phyloP scores from a whole-genome alignment of 495 filamentous ascomycete genomes.

The Cairneyella variabilis region DNA sequence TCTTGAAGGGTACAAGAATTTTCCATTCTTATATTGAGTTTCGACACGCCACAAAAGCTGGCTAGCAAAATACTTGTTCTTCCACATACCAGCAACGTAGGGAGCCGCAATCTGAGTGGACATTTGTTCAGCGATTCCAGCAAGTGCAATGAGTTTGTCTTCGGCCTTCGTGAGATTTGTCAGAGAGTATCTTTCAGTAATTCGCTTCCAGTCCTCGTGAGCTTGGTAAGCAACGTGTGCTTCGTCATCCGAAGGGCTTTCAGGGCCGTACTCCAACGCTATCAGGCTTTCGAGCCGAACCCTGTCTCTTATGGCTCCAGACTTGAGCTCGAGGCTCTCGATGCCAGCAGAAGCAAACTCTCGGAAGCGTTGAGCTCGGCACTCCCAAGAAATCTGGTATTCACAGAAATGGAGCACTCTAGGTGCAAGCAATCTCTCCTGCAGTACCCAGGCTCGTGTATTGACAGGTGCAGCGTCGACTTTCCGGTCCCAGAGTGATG shows the following conservation, averaged over 20 bases:
- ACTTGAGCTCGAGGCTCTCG: background rate
- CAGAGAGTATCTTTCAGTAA: slow-evolving; percentile 5
- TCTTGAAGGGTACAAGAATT: background rate
- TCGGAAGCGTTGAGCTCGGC: background rate
- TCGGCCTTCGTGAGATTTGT: slow-evolving; percentile 4
- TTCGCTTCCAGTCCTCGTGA: background rate
- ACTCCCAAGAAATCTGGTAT: slow-evolving; percentile 28
- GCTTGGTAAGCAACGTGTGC: background rate
- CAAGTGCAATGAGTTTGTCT: slow-evolving; percentile 18
- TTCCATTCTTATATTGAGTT: background rate
- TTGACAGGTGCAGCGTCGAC: slow-evolving; percentile 3
- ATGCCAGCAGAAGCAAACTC: background rate
- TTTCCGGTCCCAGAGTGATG: background rate
- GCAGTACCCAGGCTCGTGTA: slow-evolving; percentile 32
- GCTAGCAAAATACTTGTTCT: background rate
- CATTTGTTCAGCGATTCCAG: slow-evolving; percentile 9
- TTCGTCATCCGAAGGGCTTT: background rate
- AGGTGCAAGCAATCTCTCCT: slow-evolving; percentile 30
- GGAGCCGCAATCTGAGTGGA: background rate
- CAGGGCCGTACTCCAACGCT: background rate
- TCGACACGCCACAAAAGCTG: slow-evolving; percentile 10
- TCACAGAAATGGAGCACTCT: slow-evolving; percentile 28
- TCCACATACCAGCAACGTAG: slow-evolving; percentile 14
- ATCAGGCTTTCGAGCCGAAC: background rate
- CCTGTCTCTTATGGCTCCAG: background rate